Evolutionary conservation across 1,284 basidiomycete species (phyloP), one percentile per base, ranked within the genome.

Genomic region (Leccinum insolens): DNA sequence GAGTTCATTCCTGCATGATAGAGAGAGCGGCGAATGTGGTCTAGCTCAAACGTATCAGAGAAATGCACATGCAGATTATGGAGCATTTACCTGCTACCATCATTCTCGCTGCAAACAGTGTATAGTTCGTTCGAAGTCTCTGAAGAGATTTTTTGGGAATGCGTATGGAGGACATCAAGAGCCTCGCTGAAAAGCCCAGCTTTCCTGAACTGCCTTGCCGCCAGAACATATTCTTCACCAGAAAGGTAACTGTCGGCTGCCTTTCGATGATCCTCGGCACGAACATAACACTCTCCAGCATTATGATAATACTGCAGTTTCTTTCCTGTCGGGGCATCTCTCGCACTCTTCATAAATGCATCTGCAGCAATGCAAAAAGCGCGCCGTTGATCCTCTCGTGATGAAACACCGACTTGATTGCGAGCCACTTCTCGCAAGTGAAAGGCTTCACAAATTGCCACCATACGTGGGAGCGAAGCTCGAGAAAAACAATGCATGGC

Each of bases 1-100:
- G 97, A 98, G 78, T 97, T 99, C 78, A 99, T 98, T 71, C 92
- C 94, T 20, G 85, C 88, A 3, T 34, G 34, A 34, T 34, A 1
- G 34, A 37, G 0, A 37, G 34, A 37, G 34, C 1, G 34, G 34
- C 34, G 0, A 37, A 37, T 0, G 34, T 37, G 34, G 34, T 37
- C 34, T 37, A 37, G 34, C 4, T 37, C 34, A 37, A 1, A 37
- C 34, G 34, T 37, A 37, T 37, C 34, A 37, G 34, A 0, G 34
- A 37, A 0, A 37, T 37, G 3, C 34, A 37, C 1, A 1, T 37
- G 34, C 0, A 37, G 0, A 37, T 37, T 5, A 37, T 37, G 34
- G 0, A 37, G 34, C 34, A 0, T 25, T 25, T 25, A 25, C 34
- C 34, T 37, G 34, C 34, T 37, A 37, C 34, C 11, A 0, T 37